Conservation (phyloP, 495 filamentous ascomycete genomes). For the Aspergillus cristatus region DNA sequence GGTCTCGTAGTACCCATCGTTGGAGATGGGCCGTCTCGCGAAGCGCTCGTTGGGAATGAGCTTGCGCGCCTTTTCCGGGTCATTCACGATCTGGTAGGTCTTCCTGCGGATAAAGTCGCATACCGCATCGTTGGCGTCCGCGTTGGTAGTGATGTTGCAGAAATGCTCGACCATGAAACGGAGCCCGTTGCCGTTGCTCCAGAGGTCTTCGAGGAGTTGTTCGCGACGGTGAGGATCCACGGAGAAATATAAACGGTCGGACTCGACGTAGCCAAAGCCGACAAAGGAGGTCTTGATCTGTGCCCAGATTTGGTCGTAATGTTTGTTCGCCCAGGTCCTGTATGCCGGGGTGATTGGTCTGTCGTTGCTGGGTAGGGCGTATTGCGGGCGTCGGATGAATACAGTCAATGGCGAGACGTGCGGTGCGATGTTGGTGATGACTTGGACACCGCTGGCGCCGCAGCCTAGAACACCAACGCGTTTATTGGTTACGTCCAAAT, state of each 20-base stretch:
- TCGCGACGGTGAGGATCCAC: constrained; percentile 7
- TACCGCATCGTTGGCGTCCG: constrained; percentile 12
- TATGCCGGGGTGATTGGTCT: neutral
- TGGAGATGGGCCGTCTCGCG: constrained; percentile 10
- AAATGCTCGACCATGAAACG: constrained; percentile 17
- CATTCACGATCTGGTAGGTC: constrained; percentile 11
- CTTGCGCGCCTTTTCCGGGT: constrained; percentile 7
- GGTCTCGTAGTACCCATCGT: constrained; percentile 20
- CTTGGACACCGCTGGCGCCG: constrained; percentile 13
- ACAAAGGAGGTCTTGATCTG: neutral
- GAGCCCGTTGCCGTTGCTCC: constrained; percentile 14
- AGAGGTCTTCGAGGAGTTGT: constrained; percentile 12
- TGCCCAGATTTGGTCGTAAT: constrained; percentile 5
- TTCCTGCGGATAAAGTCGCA: constrained; percentile 16
- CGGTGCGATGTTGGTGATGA: constrained; percentile 17
- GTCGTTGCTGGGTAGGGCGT: constrained; percentile 38
- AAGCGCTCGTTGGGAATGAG: constrained; percentile 11
- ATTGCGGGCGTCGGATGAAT: constrained; percentile 41
- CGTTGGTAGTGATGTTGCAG: constrained; percentile 10
- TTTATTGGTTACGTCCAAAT: constrained; percentile 6
- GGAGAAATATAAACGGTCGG: neutral
- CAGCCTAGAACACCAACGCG: constrained; percentile 12
- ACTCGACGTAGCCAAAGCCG: constrained; percentile 8
- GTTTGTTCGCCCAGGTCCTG: neutral
- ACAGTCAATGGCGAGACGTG: constrained; percentile 27